Conservation (phyloP, 192 early-diverging fungal species). For the Coemansia erecta region DNA sequence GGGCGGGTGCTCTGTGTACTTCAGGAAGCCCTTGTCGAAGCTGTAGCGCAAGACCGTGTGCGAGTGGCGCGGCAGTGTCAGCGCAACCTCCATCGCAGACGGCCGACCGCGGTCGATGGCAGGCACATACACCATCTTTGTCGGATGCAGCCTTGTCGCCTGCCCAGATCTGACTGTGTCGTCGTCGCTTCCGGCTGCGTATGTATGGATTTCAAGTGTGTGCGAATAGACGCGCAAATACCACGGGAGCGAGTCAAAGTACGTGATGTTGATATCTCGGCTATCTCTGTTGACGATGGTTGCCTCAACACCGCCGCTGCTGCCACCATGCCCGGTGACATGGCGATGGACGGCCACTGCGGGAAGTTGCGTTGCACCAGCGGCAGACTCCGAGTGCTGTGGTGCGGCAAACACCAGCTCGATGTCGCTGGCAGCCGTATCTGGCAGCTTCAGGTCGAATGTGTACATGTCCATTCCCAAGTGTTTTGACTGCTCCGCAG, state of each 20-base stretch:
- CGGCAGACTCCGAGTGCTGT: no score
- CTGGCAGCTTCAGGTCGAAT: constrained; percentile 21
- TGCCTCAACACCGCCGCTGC: constrained; percentile 77
- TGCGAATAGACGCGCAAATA: constrained; percentile 87
- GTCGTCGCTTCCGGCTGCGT: neutral
- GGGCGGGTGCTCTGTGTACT: constrained; percentile 94
- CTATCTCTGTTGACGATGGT: constrained; percentile 68
- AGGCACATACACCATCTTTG: constrained; percentile 61
- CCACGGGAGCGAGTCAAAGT: constrained; percentile 87
- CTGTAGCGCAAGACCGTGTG: constrained; percentile 67
- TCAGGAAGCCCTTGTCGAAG: constrained; percentile 90
- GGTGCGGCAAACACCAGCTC: neutral
- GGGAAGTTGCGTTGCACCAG: constrained; percentile 2
- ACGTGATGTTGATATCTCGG: constrained; percentile 53
- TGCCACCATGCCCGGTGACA: constrained; percentile 74
- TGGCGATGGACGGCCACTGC: constrained; percentile 35
- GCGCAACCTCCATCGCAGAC: constrained; percentile 68
- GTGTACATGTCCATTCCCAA: constrained; percentile 12
- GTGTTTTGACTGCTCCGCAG: constrained; percentile 6
- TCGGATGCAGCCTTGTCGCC: constrained; percentile 6
- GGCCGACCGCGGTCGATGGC: constrained; percentile 78
- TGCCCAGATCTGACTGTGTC: constrained; percentile 1
- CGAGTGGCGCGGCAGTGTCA: constrained; percentile 69
- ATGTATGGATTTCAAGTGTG: constrained; percentile 56
- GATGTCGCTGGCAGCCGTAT: neutral